Percentiles rank a stretch among this genome's conserved stretches.
phyloP scores from a whole-genome alignment of 495 filamentous ascomycete species.

The Glarea lozoyensis region DNA sequence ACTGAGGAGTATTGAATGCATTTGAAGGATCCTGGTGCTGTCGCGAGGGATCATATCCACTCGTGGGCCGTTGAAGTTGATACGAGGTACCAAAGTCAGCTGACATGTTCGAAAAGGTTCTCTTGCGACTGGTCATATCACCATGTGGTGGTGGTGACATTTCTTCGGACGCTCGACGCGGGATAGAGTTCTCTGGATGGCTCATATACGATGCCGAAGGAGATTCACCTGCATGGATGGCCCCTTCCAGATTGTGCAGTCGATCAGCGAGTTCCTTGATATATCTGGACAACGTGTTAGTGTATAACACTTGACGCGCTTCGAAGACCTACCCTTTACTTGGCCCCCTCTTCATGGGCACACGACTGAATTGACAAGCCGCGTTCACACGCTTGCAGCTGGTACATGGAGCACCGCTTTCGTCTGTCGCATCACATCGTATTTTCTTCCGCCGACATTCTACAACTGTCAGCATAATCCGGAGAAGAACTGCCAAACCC shows the following conservation, averaged over 20 bases:
- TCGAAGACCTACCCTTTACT: slow-evolving; percentile 69
- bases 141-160: slow-evolving; percentile 39
- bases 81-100: slow-evolving; percentile 39
- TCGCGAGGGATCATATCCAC: slow-evolving; percentile 6
- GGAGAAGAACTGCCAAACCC: too few relatives aligned
- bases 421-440: slow-evolving; percentile 81
- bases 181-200: slow-evolving; percentile 32
- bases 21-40: slow-evolving; percentile 8
- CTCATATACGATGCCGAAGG: slow-evolving; percentile 1
- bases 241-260: slow-evolving; percentile 72
- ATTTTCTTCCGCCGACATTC: slow-evolving; percentile 97
- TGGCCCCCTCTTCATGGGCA: slow-evolving; percentile 90
- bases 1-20: slow-evolving; percentile 26
- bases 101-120: slow-evolving; percentile 46
- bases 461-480: too few relatives aligned
- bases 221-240: slow-evolving; percentile 27
- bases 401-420: slow-evolving; percentile 73
- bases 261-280: slow-evolving; percentile 94
- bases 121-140: slow-evolving; percentile 34
- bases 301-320: neutral
- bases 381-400: slow-evolving; percentile 74
- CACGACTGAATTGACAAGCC: slow-evolving; percentile 80
- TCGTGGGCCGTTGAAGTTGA: slow-evolving; percentile 31
- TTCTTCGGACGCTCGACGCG: slow-evolving; percentile 34
- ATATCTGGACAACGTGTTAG: slow-evolving; percentile 46